Base-by-base conservation (phyloP, 768 basidiomycete species). In the Candolleomyces eurysporus region DNA sequence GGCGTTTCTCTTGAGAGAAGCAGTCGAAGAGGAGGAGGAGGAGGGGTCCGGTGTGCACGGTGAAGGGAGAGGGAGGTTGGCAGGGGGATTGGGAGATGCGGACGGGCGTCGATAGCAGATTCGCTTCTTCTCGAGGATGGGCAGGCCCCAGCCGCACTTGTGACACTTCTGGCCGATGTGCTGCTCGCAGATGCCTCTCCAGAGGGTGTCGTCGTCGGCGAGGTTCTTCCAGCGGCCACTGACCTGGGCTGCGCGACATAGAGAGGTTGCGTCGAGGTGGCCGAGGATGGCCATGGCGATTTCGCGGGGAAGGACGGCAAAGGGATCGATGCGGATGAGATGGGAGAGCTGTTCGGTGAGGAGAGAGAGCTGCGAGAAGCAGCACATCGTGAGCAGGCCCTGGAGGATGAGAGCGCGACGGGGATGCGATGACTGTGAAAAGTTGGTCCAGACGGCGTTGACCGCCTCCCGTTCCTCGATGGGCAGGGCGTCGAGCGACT, bases 301-400 rank as follows among this genome's bases (percentile, higher is more conserved):
- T 73, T 99, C 96, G 62, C 92, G 88, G 2, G 97, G 97, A 51
- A 99, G 84, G 64, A 94, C 85, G 50, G 82, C 77, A 75, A 98
- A 94, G 10, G 96, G 97, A 72, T 99, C 97, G 73, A 98, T 89
- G 66, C 97, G 89, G 73, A 97, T 98, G 66, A 98, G 88, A 65
- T 92, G 88, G 39, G 87, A 80, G 62, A 98, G 91, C 57, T 94
- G 90, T 64, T 97, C 93, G 32, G 94, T 90, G 61, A 99, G 89
- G 54, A 98, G 90, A 30, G 97, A 98, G 31, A 99, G 88, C 70
- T 99, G 95, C 51, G 92, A 96, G 79, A 97, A 98, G 76, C 97
- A 98, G 74, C 96, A 98, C 94, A 99, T 98, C 16, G 97, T 98
- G 66, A 99, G 87, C 61, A 99, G 84, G 45, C 97, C 97, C 68